Evolutionary conservation across 257 asterid species (phyloP).

Genomic region (Nicotiana paniculata): DNA sequence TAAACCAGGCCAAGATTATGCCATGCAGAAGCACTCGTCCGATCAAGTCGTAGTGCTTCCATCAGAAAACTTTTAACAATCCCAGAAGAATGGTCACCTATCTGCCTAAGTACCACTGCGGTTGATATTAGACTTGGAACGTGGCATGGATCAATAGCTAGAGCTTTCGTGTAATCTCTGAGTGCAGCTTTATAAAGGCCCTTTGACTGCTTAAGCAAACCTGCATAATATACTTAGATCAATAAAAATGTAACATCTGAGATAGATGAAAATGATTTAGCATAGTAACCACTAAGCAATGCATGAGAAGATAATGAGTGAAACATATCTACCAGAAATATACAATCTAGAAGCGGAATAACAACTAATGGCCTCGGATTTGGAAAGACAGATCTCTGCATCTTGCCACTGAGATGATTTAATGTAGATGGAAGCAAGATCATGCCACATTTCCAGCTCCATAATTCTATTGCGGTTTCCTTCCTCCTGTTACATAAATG

Average conservation of each 20-base stretch:
- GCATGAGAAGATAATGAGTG: background rate
- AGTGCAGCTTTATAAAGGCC: slow-evolving; percentile 57
- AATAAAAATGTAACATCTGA: background rate
- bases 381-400: slow-evolving; percentile 78
- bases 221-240: slow-evolving; percentile 27
- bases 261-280: background rate
- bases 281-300: background rate
- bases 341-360: slow-evolving; percentile 73
- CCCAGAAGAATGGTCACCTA: slow-evolving; percentile 20
- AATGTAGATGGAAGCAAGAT: slow-evolving; percentile 72
- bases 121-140: slow-evolving; percentile 64
- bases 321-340: slow-evolving; percentile 42
- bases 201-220: slow-evolving; percentile 69
- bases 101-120: slow-evolving; percentile 48
- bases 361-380: slow-evolving; percentile 45
- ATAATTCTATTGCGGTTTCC: slow-evolving; percentile 27
- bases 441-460: slow-evolving; percentile 85
- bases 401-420: slow-evolving; percentile 64
- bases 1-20: slow-evolving; percentile 16
- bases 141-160: slow-evolving; percentile 53
- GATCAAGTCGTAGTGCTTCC: slow-evolving; percentile 11
- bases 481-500: slow-evolving; percentile 36
- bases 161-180: slow-evolving; percentile 42
- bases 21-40: slow-evolving; percentile 14
- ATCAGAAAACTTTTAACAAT: slow-evolving; percentile 1